Base-by-base conservation (phyloP, 2,329 filamentous ascomycete species). In the Aspergillus sp. region DNA sequence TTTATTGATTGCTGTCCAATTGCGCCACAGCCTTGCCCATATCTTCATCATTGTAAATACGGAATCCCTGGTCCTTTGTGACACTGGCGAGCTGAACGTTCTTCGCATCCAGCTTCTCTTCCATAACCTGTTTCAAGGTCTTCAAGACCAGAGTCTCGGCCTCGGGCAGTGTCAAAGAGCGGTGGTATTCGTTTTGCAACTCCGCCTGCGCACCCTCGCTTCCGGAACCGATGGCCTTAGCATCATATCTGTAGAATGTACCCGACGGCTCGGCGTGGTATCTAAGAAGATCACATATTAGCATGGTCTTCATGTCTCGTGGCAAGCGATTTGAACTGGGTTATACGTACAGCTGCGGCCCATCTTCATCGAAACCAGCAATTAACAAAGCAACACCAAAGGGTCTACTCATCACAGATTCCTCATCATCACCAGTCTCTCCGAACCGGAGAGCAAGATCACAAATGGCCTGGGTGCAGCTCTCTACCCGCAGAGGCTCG, bases 71-170 rank as follows among this genome's bases (percentile, higher is more conserved):
- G 58, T 96, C 91, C 79, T 90, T 95, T 54, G 93, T 98, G 49
- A 98, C 93, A 67, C 91, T 97, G 46, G 93, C 93, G 60, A 98
- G 74, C 77, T 98, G 93, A 57, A 98, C 93, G 67, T 98, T 98
- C 82, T 98, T 98, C 55, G 90, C 82, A 69, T 98, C 93, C 52
- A 98, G 80, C 78, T 98, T 98, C 83, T 98, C 93, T 75, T 98
- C 93, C 93, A 98, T 98, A 60, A 98, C 93, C 75, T 98, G 93
- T 81, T 97, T 98, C 69, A 98, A 73, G 33, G 93, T 98, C 82
- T 97, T 97, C 64, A 98, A 78, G 45, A 95, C 90, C 57, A 98
- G 76, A 3, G 90, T 93, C 76, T 98, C 93, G 49, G 93, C 93
- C 67, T 98, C 93, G 49, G 81, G 77, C 53, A 98, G 84, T 38